Base-by-base conservation (phyloP, 441 rosid species). In the Bruguiera hainesii region DNA sequence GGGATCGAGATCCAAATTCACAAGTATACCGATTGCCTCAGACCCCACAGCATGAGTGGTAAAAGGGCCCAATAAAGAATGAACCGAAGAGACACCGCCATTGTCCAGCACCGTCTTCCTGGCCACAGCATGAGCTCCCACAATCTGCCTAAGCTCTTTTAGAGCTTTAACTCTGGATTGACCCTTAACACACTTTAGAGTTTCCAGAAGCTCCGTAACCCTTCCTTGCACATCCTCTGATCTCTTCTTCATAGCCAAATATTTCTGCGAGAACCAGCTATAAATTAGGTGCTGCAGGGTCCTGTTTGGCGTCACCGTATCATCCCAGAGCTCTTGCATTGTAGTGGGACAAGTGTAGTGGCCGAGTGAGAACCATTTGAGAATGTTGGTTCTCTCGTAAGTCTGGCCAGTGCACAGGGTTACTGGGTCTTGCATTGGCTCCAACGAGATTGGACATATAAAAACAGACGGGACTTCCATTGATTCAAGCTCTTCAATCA, bases 271-370 rank as follows among this genome's bases (percentile, higher is more conserved):
- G 66, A 90, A 90, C 98, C 97, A 93, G 61, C 83, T 84, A 70
- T 70, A 71, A 78, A 90, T 93, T 66, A 93, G 76, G 73, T 90
- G 97, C 68, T 87, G 81, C 8, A 93, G 86, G n/a, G 97, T 93
- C 51, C 68, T 86, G 61, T 93, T 93, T 1, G 98, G 98, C 46
- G 93, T 93, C 13, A 93, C 79, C 0, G 88, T 59, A 39, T 86
- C 87, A 61, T 90, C 97, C 98, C 97, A 93, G 28, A 93, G 90
- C 84, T 89, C 98, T 48, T 93, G 96, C 97, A 93, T 90, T 57
- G 96, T 93, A 6, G 97, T 88, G 31, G 98, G 98, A 73, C 97
- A 93, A 68, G 89, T 89, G 69, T 73, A 82, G 74, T 83, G 96
- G 11, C 96, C 93, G 26, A 90, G 69, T 59, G 80, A 79, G 67